Evolutionary conservation across 805 yeast genomes (phyloP), one percentile per base, ranked within the genome.

Genomic region (Myxozyma neotropica): DNA sequence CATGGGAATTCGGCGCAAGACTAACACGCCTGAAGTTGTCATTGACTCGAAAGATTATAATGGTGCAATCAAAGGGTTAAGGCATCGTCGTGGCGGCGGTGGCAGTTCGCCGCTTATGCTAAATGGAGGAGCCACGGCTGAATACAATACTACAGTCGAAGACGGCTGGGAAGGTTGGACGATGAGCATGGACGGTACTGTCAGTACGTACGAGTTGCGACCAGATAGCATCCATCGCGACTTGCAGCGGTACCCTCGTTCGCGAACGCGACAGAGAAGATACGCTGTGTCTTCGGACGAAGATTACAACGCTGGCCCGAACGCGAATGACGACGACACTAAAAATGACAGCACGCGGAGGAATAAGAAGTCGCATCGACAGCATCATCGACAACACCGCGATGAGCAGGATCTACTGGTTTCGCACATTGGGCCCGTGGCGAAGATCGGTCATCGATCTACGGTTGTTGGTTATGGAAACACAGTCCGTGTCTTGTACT

Each of bases 151-250:
- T 17, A 38, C 35, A 2, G 52, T 35, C 2, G 63, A 56, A 36
- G 64, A 59, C 3, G 57, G 45, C 19, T 88, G 95, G 94, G 92
- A 89, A 71, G 95, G 94, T 0, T 89, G 89, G 81, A 85, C 90
- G 1, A 81, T 89, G 75, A 78, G 81, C 4, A 82, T 84, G n/a
- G 79, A 80, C 56, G 96, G 96, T 0, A 78, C 79, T 47, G 77
- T 87, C 19, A 75, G 80, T 26, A 78, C 77, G 53, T 87, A 85
- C 67, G 83, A 83, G 38, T 80, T 89, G 12, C 85, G 87, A 2
- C 5, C 61, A 6, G 64, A 63, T 8, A 51, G 42, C 8, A 53
- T 44, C 8, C 36, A 57, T 10, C 51, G 49, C 17, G 36, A 27
- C 5, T 8, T 53, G 26, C 43, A 35, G 19, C 36, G 58, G 12